A percentile compares a stretch with the other conserved stretches of the same genome.
Conservation (phyloP, 176 grass and related monocot species). For the Bonia amplexicaulis region DNA sequence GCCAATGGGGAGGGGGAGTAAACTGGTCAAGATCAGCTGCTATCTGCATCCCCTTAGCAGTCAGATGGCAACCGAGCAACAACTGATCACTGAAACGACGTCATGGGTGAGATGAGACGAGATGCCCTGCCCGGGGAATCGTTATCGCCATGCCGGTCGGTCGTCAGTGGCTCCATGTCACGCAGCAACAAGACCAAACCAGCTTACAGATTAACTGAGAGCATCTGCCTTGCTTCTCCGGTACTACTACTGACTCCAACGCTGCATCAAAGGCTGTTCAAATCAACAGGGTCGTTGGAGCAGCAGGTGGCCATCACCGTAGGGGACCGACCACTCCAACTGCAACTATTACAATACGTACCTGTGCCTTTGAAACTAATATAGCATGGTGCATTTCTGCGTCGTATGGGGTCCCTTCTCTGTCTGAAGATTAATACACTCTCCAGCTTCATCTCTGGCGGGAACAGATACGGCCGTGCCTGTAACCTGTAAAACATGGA, state of each 20-base stretch:
- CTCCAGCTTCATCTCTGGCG: not conserved
- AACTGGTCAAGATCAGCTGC: slow-evolving; percentile 6
- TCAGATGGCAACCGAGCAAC: slow-evolving; percentile 26
- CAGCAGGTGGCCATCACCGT: slow-evolving; percentile 12
- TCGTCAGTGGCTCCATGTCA: not conserved
- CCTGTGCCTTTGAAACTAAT: slow-evolving; percentile 11
- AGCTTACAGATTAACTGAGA: not conserved
- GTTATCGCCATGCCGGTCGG: not conserved
- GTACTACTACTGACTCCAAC: not conserved
- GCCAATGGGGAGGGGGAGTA: not conserved
- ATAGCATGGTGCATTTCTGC: not conserved
- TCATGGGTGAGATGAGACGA: slow-evolving; percentile 14
- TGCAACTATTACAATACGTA: slow-evolving; percentile 9
- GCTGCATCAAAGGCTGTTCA: slow-evolving; percentile 27
- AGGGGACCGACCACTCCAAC: slow-evolving; percentile 27
- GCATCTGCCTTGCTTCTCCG: slow-evolving; percentile 2
- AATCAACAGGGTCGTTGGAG: not conserved
- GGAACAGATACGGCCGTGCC: slow-evolving; percentile 2
- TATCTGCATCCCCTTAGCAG: not conserved
- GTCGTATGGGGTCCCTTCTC: not conserved
- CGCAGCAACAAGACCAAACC: not conserved
- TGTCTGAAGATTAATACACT: not conserved
- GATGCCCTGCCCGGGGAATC: not conserved
- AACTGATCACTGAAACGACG: slow-evolving; percentile 13
- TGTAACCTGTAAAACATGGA: slow-evolving; percentile 9